Percentiles rank a stretch among this genome's conserved stretches.
These are phyloP conservation scores for Thermomyces lanuginosus DNA, from an alignment of 2,329 filamentous ascomycete genomes.

Conservation along the genomic window DNA sequence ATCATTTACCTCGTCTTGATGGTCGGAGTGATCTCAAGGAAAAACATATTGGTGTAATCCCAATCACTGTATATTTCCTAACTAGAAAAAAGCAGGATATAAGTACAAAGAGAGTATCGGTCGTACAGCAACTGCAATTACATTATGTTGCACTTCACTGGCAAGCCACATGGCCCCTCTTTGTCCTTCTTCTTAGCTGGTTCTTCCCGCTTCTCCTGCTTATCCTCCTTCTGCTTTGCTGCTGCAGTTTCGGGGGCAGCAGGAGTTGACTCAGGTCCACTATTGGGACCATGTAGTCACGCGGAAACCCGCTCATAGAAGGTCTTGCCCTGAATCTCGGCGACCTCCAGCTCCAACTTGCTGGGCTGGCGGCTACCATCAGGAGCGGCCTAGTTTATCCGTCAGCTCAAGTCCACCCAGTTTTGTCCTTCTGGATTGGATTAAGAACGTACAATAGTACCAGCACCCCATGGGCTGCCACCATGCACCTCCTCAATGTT, in stretches of 20 bases:
- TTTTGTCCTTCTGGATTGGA: no score
- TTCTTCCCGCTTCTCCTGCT: constrained; percentile 20
- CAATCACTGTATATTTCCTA: no score
- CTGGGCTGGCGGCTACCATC: constrained; percentile 77
- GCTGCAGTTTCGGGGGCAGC: constrained; percentile 12
- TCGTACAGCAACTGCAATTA: no score
- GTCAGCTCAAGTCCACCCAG: no score
- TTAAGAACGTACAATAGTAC: constrained; percentile 53
- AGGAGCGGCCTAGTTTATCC: constrained; percentile 24
- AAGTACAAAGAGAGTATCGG: no score
- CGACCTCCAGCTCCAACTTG: constrained; percentile 59
- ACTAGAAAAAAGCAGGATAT: no score
- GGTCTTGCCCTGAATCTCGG: constrained; percentile 62
- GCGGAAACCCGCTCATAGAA: constrained; percentile 64
- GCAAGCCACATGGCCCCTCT: constrained; percentile 57
- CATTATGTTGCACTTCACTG: constrained; percentile 54
- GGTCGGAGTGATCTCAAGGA: no score
- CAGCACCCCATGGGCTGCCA: constrained; percentile 82
- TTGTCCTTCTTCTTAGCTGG: constrained; percentile 36
- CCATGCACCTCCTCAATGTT: constrained; percentile 69
- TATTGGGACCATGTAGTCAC: constrained; percentile 57
- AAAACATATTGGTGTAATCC: no score
- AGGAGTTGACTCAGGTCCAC: constrained; percentile 9
- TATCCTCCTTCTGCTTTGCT: constrained; percentile 10
- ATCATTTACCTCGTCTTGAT: no score